Base-by-base conservation (phyloP, 306 rosid species). In the Heteromeles arbutifolia region DNA sequence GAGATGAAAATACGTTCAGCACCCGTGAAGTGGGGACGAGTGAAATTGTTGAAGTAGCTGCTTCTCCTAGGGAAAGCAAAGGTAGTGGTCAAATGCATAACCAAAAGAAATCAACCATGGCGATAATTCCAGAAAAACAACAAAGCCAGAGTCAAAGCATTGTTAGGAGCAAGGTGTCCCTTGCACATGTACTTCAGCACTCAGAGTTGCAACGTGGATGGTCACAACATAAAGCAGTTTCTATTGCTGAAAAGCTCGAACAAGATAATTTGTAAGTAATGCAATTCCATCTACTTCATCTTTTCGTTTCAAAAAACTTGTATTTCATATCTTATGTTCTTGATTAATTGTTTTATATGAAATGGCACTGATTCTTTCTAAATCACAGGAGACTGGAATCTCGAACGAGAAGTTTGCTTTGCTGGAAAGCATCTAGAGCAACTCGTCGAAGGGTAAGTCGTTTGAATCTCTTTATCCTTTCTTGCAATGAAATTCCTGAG, bases 161-260 rank as follows among this genome's bases (percentile, higher is more conserved):
- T 53, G 99, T 92, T 73, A 89, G 85, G 84, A 85, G 98, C 77
- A 96, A 92, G 86, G 97, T 96, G 66, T 96, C 99, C 68, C 98
- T 96, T 74, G 99, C 99, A 65, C 98, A 92, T 80, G 99, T 96
- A 82, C 89, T 96, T 84, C 99, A 96, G 87, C 98, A 90, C 76
- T 96, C 93, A 9, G 99, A 96, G 85, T 82, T 85, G 62, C 98
- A 85, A 54, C 89, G 85, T 72, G 68, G 43, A 17, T 92, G 98
- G 98, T 92, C 99, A 44, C 88, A 83, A 82, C 96, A 88, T 76
- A 96, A 84, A 82, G 98, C 99, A 26, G 92, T 96, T 82, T 96
- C 99, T 48, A 96, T 96, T 76, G 99, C 99, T 48, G 99, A 96
- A 83, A 92, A 96, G 88, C 99, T 96, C 21, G 99, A 92, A 85